Percentiles rank a stretch among this genome's conserved stretches.
Conservation (phyloP, 2,329 filamentous ascomycete species). For the Ophiocordyceps robertsii region DNA sequence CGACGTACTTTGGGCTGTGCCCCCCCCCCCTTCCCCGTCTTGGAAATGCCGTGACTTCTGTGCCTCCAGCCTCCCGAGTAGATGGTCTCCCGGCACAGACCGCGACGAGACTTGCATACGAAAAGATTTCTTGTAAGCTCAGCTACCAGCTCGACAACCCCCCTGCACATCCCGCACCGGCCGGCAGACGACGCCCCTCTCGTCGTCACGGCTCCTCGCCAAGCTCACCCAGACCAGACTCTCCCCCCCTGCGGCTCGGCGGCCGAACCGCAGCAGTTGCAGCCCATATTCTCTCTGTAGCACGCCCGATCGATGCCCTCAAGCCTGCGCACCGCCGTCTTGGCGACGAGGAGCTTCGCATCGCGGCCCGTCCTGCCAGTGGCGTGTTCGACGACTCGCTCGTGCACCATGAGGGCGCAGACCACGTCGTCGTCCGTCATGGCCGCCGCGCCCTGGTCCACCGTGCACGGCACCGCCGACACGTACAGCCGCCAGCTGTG, state of each 20-base stretch:
- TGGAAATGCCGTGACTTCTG: no score
- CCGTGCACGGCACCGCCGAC: conserved; percentile 23
- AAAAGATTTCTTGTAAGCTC: no score
- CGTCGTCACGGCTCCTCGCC: no score
- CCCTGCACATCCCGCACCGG: no score
- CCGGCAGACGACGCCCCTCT: no score
- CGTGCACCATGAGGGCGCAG: conserved; percentile 66
- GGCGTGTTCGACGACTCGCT: conserved; percentile 48
- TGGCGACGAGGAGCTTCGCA: conserved; percentile 56
- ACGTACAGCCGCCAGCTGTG: conserved; percentile 39
- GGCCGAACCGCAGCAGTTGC: conserved; percentile 39
- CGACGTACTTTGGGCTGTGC: no score
- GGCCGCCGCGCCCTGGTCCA: conserved; percentile 26
- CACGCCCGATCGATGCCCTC: conserved; percentile 32
- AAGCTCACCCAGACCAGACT: background rate
- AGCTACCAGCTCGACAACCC: no score
- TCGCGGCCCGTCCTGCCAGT: conserved; percentile 53
- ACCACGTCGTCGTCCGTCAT: conserved; percentile 40
- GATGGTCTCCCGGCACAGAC: no score
- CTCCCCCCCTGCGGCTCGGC: background rate
- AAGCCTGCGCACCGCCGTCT: conserved; percentile 38
- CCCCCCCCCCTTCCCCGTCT: no score
- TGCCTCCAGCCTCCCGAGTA: no score
- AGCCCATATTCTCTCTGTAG: conserved; percentile 48
- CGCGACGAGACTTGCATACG: no score